Percentiles rank a stretch among this genome's conserved stretches.
Conservation (phyloP, 1,284 basidiomycete genomes). For the Fomitopsis betulina region DNA sequence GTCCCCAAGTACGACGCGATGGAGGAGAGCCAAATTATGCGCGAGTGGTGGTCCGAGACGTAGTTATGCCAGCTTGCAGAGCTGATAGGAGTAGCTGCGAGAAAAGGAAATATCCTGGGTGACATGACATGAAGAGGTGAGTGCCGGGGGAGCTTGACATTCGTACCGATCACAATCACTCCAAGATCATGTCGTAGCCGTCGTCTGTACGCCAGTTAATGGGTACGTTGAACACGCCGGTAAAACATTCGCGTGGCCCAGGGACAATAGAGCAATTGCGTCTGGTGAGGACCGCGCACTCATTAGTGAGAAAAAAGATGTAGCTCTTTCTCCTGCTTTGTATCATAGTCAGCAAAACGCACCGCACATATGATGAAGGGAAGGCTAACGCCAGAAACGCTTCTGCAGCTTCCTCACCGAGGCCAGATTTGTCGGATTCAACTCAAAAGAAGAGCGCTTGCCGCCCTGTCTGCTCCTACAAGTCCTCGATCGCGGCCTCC, state of each 20-base stretch:
- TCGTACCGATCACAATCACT: constrained; percentile 46
- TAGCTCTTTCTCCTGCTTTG: constrained; percentile 42
- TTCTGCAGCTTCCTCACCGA: constrained; percentile 33
- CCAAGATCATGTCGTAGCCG: constrained; percentile 58
- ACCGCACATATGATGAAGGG: constrained; percentile 25
- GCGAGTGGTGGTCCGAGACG: constrained; percentile 22
- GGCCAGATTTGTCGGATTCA: constrained; percentile 45
- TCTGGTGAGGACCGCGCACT: constrained; percentile 26
- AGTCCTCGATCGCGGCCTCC: constrained; percentile 34
- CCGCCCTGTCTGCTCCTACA: constrained; percentile 33
- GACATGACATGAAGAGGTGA: no score
- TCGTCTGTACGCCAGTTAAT: constrained; percentile 42
- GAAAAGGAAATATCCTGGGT: constrained; percentile 22
- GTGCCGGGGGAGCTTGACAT: not conserved
- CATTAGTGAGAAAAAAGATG: constrained; percentile 52
- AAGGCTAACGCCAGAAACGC: constrained; percentile 40
- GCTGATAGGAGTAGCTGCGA: constrained; percentile 23
- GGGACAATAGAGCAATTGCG: no score
- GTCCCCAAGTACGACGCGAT: constrained; percentile 18
- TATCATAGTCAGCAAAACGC: constrained; percentile 22
- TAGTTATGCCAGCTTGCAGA: constrained; percentile 18
- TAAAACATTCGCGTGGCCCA: constrained; percentile 17
- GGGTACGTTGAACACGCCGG: constrained; percentile 52
- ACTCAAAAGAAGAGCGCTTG: constrained; percentile 39
- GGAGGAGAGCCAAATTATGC: constrained; percentile 24